A percentile compares a stretch with the other conserved stretches of the same genome.
phyloP scores from a whole-genome alignment of 106 monocot species.

The Platanthera zijinensis region DNA sequence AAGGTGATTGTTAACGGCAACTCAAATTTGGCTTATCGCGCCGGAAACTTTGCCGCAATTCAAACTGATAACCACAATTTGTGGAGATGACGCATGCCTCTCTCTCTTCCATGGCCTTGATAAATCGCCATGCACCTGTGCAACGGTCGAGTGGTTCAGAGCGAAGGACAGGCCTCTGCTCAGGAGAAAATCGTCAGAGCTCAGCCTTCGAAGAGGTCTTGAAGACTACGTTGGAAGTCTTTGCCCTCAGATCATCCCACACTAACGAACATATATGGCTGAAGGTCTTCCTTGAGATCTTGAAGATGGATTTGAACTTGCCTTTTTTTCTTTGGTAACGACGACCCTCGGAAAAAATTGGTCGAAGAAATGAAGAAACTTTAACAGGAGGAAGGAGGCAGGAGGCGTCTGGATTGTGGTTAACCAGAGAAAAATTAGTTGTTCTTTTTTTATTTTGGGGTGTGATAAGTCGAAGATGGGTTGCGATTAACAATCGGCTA shows the following conservation, averaged over 20 bases:
- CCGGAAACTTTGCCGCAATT: no score
- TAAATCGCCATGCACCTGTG: slow-evolving; percentile 63
- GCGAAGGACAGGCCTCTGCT: slow-evolving; percentile 1
- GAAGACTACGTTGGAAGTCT: slow-evolving; percentile 49
- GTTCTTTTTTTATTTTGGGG: no score
- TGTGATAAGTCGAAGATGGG: no score
- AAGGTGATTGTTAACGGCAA: no score
- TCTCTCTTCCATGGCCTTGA: slow-evolving; percentile 59
- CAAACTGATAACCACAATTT: no score
- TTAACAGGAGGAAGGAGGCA: no score
- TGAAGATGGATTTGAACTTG: slow-evolving; percentile 69
- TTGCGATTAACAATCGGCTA: no score
- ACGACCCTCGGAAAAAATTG: slow-evolving; percentile 23
- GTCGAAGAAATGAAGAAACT: background rate
- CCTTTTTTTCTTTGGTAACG: slow-evolving; percentile 30
- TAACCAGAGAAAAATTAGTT: no score
- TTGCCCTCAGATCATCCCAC: slow-evolving; percentile 47
- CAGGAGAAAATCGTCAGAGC: slow-evolving; percentile 57
- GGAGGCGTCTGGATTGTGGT: no score
- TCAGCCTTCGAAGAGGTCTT: slow-evolving; percentile 43
- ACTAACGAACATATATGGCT: slow-evolving; percentile 78
- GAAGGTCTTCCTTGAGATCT: slow-evolving; percentile 87
- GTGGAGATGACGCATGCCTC: slow-evolving; percentile 46
- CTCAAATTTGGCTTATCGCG: no score
- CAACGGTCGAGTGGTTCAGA: slow-evolving; percentile 51